Evolutionary conservation across 1,284 basidiomycete genomes (phyloP), one percentile per base, ranked within the genome.

Genomic region (Ustilago loliicola): DNA sequence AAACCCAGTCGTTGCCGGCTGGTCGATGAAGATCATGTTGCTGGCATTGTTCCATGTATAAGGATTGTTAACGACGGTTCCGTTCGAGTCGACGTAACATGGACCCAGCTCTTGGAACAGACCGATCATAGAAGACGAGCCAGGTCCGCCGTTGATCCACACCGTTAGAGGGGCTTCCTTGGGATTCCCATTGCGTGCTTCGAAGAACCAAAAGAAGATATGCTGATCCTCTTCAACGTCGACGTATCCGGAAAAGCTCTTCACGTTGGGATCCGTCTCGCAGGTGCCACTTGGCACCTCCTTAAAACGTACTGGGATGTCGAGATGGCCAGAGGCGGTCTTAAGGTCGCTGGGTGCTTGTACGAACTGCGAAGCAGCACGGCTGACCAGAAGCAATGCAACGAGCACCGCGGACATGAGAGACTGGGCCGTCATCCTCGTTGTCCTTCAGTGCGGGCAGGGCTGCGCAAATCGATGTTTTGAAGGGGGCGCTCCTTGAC

Each of bases 11-110:
- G 73, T 70, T 34, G 82, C 80, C 0, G 91, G 91, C 82, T 92
- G 92, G 83, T 93, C 92, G 58, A 93, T 90, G 80, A 92, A 93
- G 53, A 93, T 90, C 91, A 91, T 89, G 81, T 92, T 91, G 8
- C 90, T 89, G 52, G 90, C 87, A 70, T 89, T 90, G 85, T 91
- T 92, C 91, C 91, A 92, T 0, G 90, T 90, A 78, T 87, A 89
- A 0, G 90, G 90, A 79, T 92, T 92, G 65, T 88, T 87, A 23
- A 91, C 89, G 32, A 88, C 86, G 1, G 85, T 88, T 66, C 88
- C 90, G 68, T 91, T 90, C 66, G 90, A 90, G 38, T 88, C 90
- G 65, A 91, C 90, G 19, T 89, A 88, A 82, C 91, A 92, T 4
- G 91, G 91, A 1, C 91, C 91, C 60, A 91, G 88, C 77, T 92